Conservation (phyloP, 805 yeast genomes). For the Komagataella pastoris region DNA sequence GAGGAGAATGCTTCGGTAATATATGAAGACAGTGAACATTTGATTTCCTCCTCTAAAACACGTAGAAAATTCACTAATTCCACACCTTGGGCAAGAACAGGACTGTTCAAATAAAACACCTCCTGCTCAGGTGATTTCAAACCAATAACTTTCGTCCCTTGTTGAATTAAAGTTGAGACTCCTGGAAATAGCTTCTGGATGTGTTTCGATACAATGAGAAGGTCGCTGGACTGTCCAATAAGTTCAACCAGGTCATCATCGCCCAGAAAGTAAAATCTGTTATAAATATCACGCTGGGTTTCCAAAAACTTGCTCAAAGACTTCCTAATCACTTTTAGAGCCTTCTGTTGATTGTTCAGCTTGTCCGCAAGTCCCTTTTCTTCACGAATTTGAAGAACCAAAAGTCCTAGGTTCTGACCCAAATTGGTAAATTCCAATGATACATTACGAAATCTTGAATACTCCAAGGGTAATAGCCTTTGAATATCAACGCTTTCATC, state of each 20-base stretch:
- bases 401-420: slow-evolving; percentile 23
- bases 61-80: background rate
- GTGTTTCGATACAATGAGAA: slow-evolving; percentile 37
- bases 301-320: slow-evolving; percentile 73
- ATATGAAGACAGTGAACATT: background rate
- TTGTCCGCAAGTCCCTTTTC: slow-evolving; percentile 32
- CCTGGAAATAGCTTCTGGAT: slow-evolving; percentile 65
- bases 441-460: slow-evolving; percentile 48
- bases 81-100: background rate
- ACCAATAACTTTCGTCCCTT: slow-evolving; percentile 17
- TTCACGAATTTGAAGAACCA: slow-evolving; percentile 40
- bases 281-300: slow-evolving; percentile 60
- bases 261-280: slow-evolving; percentile 79
- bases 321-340: slow-evolving; percentile 43
- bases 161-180: slow-evolving; percentile 26
- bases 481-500: slow-evolving; percentile 44
- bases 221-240: slow-evolving; percentile 49
- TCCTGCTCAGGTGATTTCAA: slow-evolving; percentile 62
- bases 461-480: slow-evolving; percentile 55
- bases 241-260: slow-evolving; percentile 82
- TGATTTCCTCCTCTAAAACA: background rate
- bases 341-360: slow-evolving; percentile 37
- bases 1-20: background rate
- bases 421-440: slow-evolving; percentile 47
- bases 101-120: slow-evolving; percentile 13